Base-by-base conservation (phyloP, 305 asterid genomes). In the Fraxinus ornus region DNA sequence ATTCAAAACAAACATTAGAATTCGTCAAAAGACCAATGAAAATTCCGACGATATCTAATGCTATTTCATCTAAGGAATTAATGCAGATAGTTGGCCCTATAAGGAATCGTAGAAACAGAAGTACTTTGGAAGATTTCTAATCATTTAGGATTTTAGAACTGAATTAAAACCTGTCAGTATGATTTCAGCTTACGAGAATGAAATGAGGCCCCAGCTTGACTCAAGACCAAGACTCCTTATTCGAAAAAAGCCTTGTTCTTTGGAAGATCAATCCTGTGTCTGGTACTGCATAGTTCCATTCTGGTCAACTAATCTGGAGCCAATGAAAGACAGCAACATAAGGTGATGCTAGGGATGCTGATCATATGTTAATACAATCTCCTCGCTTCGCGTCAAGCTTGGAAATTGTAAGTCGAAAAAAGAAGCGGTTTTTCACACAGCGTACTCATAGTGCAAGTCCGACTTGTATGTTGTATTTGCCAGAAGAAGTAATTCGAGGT, bases 391-490 rank as follows among this genome's bases (percentile, higher is more conserved):
- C 24, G 3, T 52, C 64, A 52, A 5, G 64, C 64, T n/a, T n/a
- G 64, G 24, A 52, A 17, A 52, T 2, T 2, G 9, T n/a, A n/a
- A 52, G 64, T 52, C 2, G 12, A 37, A 60, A 24, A 41, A 83
- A 81, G 71, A 57, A 22, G 26, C 26, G 2, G 7, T 13, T 76
- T 76, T 76, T 76, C 2, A 64, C 62, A 76, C 19, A 76, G 21
- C 66, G 3, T 76, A 49, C 64, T 76, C 62, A 44, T 76, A 47
- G 68, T 47, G 79, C 68, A 76, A 30, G 68, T 76, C 26, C 37
- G 15, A 76, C 68, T 44, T 76, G 79, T 44, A 44, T 76, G 44
- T 76, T 76, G 79, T 76, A 76, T 76, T 41, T 13, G 41, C 41
- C 64, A 15, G 0, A 76, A 76, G 26, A 49, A 76, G 30, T 21